phyloP scores from a whole-genome alignment of 2,329 filamentous ascomycete genomes.

The Chrysoporthe austroafricana region DNA sequence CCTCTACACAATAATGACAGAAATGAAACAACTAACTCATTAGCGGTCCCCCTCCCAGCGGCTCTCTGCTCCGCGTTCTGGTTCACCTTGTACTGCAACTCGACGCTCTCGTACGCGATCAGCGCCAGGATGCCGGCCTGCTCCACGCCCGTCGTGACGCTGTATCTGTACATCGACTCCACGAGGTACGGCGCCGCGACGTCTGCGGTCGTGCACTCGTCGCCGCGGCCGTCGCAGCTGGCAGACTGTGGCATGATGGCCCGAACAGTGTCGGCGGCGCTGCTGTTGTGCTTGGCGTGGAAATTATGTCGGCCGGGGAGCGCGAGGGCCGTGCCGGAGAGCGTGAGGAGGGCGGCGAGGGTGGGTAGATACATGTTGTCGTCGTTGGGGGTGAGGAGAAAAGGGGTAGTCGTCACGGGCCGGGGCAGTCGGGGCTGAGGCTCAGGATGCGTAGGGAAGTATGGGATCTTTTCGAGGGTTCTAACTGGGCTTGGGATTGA shows the following conservation, averaged over 20 bases:
- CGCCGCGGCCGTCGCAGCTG: slow-evolving; percentile 53
- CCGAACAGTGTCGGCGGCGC: slow-evolving; percentile 46
- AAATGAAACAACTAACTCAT: slow-evolving; percentile 34
- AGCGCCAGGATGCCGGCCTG: slow-evolving; percentile 74
- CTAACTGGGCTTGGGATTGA: too few relatives aligned
- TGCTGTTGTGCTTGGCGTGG: slow-evolving; percentile 27
- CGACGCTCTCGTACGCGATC: slow-evolving; percentile 71
- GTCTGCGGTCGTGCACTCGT: slow-evolving; percentile 68
- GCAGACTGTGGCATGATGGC: slow-evolving; percentile 61
- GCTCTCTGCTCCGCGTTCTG: slow-evolving; percentile 46
- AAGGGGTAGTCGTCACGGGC: slow-evolving; percentile 5
- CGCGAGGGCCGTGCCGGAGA: not conserved
- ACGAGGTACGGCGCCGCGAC: slow-evolving; percentile 63
- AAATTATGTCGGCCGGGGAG: not conserved
- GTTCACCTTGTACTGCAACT: slow-evolving; percentile 75
- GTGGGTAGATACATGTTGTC: slow-evolving; percentile 36
- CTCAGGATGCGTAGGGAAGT: too few relatives aligned
- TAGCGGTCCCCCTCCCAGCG: slow-evolving; percentile 63
- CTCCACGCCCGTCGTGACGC: slow-evolving; percentile 56
- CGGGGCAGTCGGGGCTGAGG: too few relatives aligned
- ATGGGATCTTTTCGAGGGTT: too few relatives aligned
- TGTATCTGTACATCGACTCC: slow-evolving; percentile 61
- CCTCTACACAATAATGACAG: not conserved
- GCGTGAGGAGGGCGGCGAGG: slow-evolving; percentile 30
- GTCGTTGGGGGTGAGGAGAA: not conserved